Percentiles rank a stretch among this genome's conserved stretches.
These are phyloP conservation scores for Kwoniella bestiolae DNA, from an alignment of 768 basidiomycete species.

Conservation along the genomic window DNA sequence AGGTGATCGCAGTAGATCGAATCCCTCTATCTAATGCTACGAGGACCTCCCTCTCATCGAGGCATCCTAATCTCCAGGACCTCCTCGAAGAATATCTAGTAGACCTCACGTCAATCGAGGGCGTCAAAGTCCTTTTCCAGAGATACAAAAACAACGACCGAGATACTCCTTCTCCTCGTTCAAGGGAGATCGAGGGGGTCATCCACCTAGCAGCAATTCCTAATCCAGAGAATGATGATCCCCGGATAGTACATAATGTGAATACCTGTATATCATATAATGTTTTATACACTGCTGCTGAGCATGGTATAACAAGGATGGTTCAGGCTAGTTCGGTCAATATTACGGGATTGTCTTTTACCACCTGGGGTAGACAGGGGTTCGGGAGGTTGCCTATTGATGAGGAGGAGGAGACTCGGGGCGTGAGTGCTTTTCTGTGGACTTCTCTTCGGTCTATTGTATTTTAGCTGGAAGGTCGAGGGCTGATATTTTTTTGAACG, in stretches of 20 bases:
- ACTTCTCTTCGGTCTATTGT: too few species aligned
- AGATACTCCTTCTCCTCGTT: background rate
- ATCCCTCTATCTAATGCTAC: slow-evolving; percentile 22
- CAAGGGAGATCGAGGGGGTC: slow-evolving; percentile 31
- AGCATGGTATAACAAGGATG: slow-evolving; percentile 41
- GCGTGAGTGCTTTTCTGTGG: slow-evolving; percentile 10
- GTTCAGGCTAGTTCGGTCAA: slow-evolving; percentile 53
- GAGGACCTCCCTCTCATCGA: background rate
- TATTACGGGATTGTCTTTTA: slow-evolving; percentile 42
- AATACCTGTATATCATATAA: slow-evolving; percentile 49
- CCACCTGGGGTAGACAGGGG: slow-evolving; percentile 28
- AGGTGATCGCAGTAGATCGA: slow-evolving; percentile 41
- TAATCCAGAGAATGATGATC: slow-evolving; percentile 28
- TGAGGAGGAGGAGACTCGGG: slow-evolving; percentile 37
- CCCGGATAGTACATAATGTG: slow-evolving; percentile 40
- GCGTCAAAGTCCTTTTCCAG: slow-evolving; percentile 30
- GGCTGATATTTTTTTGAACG: too few species aligned
- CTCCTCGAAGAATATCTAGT: slow-evolving; percentile 14
- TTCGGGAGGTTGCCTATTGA: slow-evolving; percentile 44
- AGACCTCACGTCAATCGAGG: slow-evolving; percentile 21
- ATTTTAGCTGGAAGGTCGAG: background rate
- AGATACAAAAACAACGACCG: too few species aligned
- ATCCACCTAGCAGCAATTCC: slow-evolving; percentile 53
- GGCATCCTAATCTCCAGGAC: slow-evolving; percentile 4
- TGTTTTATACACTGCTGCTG: slow-evolving; percentile 43